Evolutionary conservation across 768 basidiomycete species (phyloP).

Genomic region (Mycena belliarum): DNA sequence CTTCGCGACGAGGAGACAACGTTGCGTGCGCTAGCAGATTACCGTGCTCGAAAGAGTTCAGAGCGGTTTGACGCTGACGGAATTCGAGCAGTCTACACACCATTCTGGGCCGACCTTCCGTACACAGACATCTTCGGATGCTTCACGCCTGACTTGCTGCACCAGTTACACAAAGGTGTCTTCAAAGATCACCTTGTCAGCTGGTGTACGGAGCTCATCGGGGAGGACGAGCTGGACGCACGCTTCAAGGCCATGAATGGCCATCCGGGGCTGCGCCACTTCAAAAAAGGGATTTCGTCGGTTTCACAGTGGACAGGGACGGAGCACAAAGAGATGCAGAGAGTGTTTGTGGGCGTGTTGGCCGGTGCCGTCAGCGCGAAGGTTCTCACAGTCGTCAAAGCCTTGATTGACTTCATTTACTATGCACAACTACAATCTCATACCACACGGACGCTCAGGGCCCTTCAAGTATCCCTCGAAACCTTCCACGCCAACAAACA

Average conservation of each 20-base stretch:
- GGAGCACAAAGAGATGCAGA: not conserved
- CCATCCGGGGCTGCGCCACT: not conserved
- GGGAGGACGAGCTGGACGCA: not conserved
- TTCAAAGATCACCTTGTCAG: not conserved
- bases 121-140: not conserved
- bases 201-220: not conserved
- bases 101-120: not conserved
- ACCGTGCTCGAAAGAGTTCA: not conserved
- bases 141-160: not conserved
- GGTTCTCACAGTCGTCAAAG: not conserved
- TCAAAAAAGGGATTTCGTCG: not conserved
- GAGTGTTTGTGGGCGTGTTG: not conserved
- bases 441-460: not conserved
- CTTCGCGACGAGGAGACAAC: not conserved
- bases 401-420: not conserved
- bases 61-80: not conserved
- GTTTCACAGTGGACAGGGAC: not conserved
- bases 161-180: not conserved
- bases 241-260: not conserved
- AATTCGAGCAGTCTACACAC: not conserved
- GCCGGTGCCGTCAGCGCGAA: not conserved
- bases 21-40: not conserved
- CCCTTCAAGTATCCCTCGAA: not conserved
- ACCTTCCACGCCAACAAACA: not conserved
- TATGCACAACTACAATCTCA: not conserved